Evolutionary conservation across 2,329 filamentous ascomycete species (phyloP).

Genomic region (Neopestalotiopsis rosae): DNA sequence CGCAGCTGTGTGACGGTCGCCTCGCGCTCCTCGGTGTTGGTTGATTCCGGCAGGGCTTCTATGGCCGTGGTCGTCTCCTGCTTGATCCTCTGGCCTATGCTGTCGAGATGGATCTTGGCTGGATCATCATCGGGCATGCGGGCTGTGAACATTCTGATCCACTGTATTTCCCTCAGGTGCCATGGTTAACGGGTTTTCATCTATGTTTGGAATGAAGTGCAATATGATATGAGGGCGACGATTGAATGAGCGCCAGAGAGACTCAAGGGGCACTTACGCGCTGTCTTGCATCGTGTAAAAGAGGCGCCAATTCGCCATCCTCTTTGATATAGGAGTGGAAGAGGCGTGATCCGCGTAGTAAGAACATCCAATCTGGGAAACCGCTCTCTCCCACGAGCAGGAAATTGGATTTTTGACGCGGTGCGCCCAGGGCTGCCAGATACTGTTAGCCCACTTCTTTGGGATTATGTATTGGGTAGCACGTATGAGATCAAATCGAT

Average conservation of each 20-base stretch:
- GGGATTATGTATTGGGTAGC: too few relatives aligned
- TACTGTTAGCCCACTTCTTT: too few relatives aligned
- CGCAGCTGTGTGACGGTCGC: not conserved
- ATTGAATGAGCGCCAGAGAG: not conserved
- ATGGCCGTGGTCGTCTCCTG: not conserved
- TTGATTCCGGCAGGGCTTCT: not conserved
- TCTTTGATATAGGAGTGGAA: conserved; percentile 11
- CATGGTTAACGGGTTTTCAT: too few relatives aligned
- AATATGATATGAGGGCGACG: too few relatives aligned
- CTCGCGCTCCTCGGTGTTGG: not conserved
- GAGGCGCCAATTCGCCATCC: conserved; percentile 15
- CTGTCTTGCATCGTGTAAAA: conserved; percentile 18
- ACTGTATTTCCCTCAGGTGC: not conserved
- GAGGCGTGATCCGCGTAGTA: conserved; percentile 6
- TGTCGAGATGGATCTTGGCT: not conserved
- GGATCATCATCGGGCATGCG: not conserved
- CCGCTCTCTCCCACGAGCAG: conserved; percentile 4
- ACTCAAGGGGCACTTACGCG: not conserved
- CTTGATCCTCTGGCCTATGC: not conserved
- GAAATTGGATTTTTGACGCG: conserved; percentile 7
- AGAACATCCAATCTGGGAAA: conserved; percentile 29
- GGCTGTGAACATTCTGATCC: not conserved
- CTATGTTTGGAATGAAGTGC: too few relatives aligned
- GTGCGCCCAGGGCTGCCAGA: not conserved
- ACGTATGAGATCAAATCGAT: too few relatives aligned